phyloP scores from a whole-genome alignment of 2,329 filamentous ascomycete species.

The Fusarium sp. region DNA sequence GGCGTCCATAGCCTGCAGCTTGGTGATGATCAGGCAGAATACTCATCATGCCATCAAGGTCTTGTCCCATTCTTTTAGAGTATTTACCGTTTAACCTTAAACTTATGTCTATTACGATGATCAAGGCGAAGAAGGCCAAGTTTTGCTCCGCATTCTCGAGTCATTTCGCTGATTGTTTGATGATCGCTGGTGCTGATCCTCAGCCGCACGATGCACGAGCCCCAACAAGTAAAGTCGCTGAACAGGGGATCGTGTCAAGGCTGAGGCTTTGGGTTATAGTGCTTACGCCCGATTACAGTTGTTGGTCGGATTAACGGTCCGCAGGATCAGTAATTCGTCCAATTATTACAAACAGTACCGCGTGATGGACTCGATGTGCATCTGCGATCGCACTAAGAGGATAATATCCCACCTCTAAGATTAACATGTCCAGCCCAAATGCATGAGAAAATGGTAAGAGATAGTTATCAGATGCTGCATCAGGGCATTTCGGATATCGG shows the following conservation, averaged over 20 bases:
- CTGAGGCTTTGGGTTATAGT: not conserved
- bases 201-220: constrained; percentile 8
- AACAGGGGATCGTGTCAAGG: not conserved
- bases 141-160: fast-evolving
- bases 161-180: not conserved
- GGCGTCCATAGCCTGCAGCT: not conserved
- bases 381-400: not conserved
- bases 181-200: not conserved
- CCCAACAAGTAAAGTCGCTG: not conserved
- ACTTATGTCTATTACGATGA: not conserved
- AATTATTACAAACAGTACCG: not conserved
- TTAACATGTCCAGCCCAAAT: not conserved
- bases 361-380: fast-evolving
- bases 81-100: fast-evolving
- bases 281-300: not conserved
- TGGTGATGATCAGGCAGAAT: not conserved
- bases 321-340: not conserved
- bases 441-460: not conserved
- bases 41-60: not conserved
- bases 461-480: not conserved
- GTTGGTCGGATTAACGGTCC: not conserved
- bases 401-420: not conserved
- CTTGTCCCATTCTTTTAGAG: fast-evolving
- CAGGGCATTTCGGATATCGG: not conserved
- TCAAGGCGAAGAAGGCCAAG: too few relatives aligned